phyloP scores from a whole-genome alignment of 1,284 basidiomycete species.

The Laetiporus sulphureus region DNA sequence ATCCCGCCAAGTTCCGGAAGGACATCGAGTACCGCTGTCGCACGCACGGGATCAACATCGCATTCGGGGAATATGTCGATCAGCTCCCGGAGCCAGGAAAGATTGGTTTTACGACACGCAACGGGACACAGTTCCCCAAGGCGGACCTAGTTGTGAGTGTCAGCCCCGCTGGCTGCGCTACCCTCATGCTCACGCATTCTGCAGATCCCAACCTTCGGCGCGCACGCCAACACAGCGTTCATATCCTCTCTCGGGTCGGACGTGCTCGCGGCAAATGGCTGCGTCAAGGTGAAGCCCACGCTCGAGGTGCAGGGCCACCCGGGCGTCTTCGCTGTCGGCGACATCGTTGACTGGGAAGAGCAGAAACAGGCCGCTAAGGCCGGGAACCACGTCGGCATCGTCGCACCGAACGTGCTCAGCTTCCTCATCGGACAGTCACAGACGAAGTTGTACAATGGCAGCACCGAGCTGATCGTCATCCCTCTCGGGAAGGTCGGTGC shows the following conservation, averaged over 20 bases:
- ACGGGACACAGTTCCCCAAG: slow-evolving; percentile 39
- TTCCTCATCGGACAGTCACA: slow-evolving; percentile 30
- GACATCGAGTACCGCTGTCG: slow-evolving; percentile 35
- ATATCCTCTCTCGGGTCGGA: slow-evolving; percentile 36
- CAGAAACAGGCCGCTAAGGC: slow-evolving; percentile 52
- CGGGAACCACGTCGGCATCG: slow-evolving; percentile 34
- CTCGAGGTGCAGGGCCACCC: slow-evolving; percentile 42
- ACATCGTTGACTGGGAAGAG: slow-evolving; percentile 52
- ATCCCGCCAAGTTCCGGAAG: slow-evolving; percentile 51
- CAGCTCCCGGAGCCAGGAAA: slow-evolving; percentile 26
- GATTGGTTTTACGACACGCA: slow-evolving; percentile 40
- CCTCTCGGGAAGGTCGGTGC: slow-evolving; percentile 53
- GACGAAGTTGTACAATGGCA: slow-evolving; percentile 43
- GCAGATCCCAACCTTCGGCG: slow-evolving; percentile 45
- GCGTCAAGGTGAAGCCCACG: slow-evolving; percentile 43
- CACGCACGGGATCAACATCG: slow-evolving; percentile 40
- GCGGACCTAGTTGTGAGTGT: slow-evolving; percentile 53
- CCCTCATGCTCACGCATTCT: background rate
- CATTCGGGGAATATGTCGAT: slow-evolving; percentile 52
- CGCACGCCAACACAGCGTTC: slow-evolving; percentile 45
- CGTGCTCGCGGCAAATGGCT: slow-evolving; percentile 34
- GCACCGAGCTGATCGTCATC: slow-evolving; percentile 45
- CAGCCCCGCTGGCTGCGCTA: slow-evolving; percentile 12
- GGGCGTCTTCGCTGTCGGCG: slow-evolving; percentile 52
- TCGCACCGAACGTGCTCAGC: slow-evolving; percentile 41